A percentile compares a stretch with the other conserved stretches of the same genome.
These are phyloP conservation scores for Lathyrus aphaca DNA, from an alignment of 306 rosid species.

Conservation along the genomic window DNA sequence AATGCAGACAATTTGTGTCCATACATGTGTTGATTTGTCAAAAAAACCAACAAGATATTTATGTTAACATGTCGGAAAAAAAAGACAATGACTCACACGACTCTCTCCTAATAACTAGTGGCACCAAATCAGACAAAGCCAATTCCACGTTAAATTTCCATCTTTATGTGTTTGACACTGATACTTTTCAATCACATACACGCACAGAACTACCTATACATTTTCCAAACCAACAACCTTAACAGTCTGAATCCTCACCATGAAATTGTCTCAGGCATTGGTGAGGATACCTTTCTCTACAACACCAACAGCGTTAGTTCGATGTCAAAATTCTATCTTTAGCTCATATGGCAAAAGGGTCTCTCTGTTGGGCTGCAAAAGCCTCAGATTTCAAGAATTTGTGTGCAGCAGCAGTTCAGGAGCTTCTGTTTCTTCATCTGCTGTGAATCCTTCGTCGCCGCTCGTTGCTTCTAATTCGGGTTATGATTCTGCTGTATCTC, in stretches of 20 bases:
- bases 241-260: background rate
- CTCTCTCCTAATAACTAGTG: conserved; percentile 1
- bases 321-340: conserved; percentile 29
- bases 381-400: conserved; percentile 35
- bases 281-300: conserved; percentile 34
- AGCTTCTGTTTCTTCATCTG: conserved; percentile 49
- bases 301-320: conserved; percentile 25
- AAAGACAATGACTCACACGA: background rate
- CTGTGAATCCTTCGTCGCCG: conserved; percentile 39
- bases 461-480: conserved; percentile 39
- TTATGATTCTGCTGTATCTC: conserved; percentile 34
- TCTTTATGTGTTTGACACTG: background rate
- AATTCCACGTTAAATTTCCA: background rate
- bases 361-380: conserved; percentile 30
- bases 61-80: background rate
- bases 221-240: background rate
- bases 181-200: conserved; percentile 11
- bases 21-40: background rate
- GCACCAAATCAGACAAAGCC: conserved; percentile 5
- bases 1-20: too few relatives aligned
- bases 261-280: conserved; percentile 56
- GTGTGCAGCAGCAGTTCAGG: conserved; percentile 46
- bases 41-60: background rate
- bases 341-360: conserved; percentile 37
- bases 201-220: background rate